Evolutionary conservation across 495 filamentous ascomycete genomes (phyloP).

Genomic region (Xylaria scruposa): DNA sequence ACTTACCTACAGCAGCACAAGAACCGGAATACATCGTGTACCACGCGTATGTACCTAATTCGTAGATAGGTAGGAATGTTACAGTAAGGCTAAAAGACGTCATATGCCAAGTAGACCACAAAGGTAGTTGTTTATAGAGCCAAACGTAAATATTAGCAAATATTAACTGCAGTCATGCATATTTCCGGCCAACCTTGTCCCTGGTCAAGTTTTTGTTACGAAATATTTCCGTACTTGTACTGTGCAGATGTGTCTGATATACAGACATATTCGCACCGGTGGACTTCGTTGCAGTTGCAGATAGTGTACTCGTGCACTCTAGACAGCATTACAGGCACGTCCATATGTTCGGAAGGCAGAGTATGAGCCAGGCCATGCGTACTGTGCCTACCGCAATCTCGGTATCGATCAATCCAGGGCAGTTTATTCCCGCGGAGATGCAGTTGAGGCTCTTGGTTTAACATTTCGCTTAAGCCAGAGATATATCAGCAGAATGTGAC

Average conservation of each 20-base stretch:
- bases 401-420: background rate
- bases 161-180: conserved; percentile 3
- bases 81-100: background rate
- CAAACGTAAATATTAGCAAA: conserved; percentile 28
- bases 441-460: background rate
- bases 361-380: background rate
- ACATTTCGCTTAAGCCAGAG: background rate
- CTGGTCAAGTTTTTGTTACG: conserved; percentile 24
- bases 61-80: no score
- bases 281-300: background rate
- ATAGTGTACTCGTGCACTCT: background rate
- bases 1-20: background rate
- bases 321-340: background rate
- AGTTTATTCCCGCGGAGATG: conserved; percentile 9
- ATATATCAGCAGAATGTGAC: conserved; percentile 6
- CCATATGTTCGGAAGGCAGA: background rate
- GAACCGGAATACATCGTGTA: no score
- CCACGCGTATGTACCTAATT: no score
- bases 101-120: background rate
- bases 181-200: background rate
- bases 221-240: background rate
- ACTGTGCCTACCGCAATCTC: conserved; percentile 3
- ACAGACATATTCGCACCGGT: background rate
- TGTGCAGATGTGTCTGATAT: background rate
- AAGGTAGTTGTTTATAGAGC: background rate